A percentile compares a stretch with the other conserved stretches of the same genome.
These are phyloP conservation scores for Skeletonema menzelii DNA, from an alignment of 108 stramenopile genomes.

Conservation along the genomic window DNA sequence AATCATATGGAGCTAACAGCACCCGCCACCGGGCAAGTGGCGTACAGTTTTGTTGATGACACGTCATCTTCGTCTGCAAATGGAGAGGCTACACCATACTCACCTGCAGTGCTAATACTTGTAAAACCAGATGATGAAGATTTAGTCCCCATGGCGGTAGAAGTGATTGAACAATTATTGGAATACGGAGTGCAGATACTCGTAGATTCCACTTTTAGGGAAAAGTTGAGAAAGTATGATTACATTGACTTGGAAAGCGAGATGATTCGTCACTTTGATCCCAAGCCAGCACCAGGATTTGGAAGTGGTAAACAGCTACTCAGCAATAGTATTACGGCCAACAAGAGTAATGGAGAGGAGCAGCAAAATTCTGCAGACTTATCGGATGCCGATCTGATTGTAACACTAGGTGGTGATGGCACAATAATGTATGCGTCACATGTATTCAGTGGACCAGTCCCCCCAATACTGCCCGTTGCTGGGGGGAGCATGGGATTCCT, in stretches of 20 bases:
- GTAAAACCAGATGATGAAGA: conserved; percentile 69
- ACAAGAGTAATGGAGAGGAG: conserved; percentile 18
- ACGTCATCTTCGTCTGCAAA: conserved; percentile 2
- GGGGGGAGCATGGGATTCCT: conserved; percentile 95
- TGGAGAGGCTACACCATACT: background rate
- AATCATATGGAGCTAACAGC: conserved; percentile 76
- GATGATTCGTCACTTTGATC: conserved; percentile 70
- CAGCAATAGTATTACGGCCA: background rate
- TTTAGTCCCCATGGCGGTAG: conserved; percentile 56
- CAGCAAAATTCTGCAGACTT: conserved; percentile 32
- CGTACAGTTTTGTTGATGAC: conserved; percentile 48
- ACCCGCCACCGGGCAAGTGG: conserved; percentile 86
- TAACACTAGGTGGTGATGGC: conserved; percentile 86
- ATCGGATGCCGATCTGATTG: conserved; percentile 65
- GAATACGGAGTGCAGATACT: conserved; percentile 53
- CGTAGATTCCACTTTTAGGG: conserved; percentile 62
- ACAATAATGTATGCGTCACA: conserved; percentile 75
- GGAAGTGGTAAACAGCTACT: conserved; percentile 44
- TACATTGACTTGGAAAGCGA: conserved; percentile 45
- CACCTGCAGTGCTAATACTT: conserved; percentile 67
- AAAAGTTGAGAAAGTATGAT: conserved; percentile 56
- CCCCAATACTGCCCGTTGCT: conserved; percentile 88
- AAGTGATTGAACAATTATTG: conserved; percentile 52
- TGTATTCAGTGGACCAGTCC: conserved; percentile 65
- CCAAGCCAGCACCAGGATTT: conserved; percentile 56